These are phyloP conservation scores for Hypoxylon lienhwacheense DNA, from an alignment of 495 filamentous ascomycete species.

Conservation along the genomic window DNA sequence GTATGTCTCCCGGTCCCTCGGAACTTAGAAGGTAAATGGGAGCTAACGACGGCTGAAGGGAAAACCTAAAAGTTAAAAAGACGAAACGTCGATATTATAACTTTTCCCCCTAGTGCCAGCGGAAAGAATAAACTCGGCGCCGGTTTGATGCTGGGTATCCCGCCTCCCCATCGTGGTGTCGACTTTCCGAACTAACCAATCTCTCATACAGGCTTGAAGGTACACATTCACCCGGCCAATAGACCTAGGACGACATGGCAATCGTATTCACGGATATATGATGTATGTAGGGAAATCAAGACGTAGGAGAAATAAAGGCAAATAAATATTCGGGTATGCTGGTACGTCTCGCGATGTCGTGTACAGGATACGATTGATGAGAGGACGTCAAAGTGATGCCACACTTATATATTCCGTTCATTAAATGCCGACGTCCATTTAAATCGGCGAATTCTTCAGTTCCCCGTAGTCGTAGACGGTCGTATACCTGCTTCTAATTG, in stretches of 20 bases:
- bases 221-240: background rate
- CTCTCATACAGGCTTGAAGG: background rate
- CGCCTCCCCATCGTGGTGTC: no score
- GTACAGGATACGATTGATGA: conserved; percentile 19
- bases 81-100: no score
- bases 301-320: background rate
- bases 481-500: conserved; percentile 45
- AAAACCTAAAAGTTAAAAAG: conserved; percentile 7
- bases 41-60: no score
- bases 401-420: conserved; percentile 33
- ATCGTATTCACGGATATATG: background rate
- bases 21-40: background rate
- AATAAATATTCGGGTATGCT: conserved; percentile 12
- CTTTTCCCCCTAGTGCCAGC: background rate
- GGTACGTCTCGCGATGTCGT: conserved; percentile 19
- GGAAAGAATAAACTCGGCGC: conserved; percentile 4
- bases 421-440: conserved; percentile 31
- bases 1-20: background rate
- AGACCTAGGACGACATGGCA: background rate
- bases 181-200: no score
- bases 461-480: conserved; percentile 31
- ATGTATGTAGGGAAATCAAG: conserved; percentile 1
- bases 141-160: background rate
- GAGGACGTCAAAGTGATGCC: conserved; percentile 14
- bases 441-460: conserved; percentile 30